Percentiles rank a stretch among this genome's conserved stretches.
Evolutionary conservation across 2,329 filamentous ascomycete species (phyloP).

Genomic region (Coniochaeta prunicola): DNA sequence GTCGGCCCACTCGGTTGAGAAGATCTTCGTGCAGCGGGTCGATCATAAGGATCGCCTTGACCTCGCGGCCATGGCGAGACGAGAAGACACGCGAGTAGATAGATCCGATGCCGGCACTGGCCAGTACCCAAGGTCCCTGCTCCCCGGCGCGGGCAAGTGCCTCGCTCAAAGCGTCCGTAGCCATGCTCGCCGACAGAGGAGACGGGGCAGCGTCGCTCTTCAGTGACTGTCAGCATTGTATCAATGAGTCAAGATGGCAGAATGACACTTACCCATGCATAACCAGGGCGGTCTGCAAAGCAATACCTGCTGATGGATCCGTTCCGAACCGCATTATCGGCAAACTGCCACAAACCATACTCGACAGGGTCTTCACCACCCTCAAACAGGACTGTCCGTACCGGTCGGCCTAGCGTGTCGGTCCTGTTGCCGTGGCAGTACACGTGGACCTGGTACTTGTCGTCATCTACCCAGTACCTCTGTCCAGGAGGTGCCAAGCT

Average conservation of each 20-base stretch:
- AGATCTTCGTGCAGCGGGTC: constrained; percentile 87
- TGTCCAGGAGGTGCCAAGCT: constrained; percentile 67
- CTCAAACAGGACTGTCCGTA: constrained; percentile 82
- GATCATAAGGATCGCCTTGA: constrained; percentile 75
- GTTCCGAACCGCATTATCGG: constrained; percentile 66
- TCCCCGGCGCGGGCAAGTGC: constrained; percentile 75
- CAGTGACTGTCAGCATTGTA: neutral
- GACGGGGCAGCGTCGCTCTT: constrained; percentile 82
- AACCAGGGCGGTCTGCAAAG: constrained; percentile 88
- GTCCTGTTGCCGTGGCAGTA: constrained; percentile 73
- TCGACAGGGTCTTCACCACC: constrained; percentile 76
- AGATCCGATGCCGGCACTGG: constrained; percentile 78
- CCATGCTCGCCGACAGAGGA: constrained; percentile 87
- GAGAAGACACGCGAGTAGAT: constrained; percentile 90
- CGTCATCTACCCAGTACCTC: constrained; percentile 71
- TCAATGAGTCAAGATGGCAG: constrained; percentile 23
- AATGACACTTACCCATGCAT: constrained; percentile 56
- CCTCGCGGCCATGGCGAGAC: constrained; percentile 66
- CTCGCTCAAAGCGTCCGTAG: constrained; percentile 82
- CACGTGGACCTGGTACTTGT: constrained; percentile 82
- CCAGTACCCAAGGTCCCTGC: constrained; percentile 80
- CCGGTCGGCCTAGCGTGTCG: constrained; percentile 41
- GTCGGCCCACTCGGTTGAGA: constrained; percentile 57
- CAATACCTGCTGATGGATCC: constrained; percentile 85
- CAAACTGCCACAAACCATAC: constrained; percentile 71